Evolutionary conservation across 768 basidiomycete species (phyloP).

Genomic region (Epithele typhae): DNA sequence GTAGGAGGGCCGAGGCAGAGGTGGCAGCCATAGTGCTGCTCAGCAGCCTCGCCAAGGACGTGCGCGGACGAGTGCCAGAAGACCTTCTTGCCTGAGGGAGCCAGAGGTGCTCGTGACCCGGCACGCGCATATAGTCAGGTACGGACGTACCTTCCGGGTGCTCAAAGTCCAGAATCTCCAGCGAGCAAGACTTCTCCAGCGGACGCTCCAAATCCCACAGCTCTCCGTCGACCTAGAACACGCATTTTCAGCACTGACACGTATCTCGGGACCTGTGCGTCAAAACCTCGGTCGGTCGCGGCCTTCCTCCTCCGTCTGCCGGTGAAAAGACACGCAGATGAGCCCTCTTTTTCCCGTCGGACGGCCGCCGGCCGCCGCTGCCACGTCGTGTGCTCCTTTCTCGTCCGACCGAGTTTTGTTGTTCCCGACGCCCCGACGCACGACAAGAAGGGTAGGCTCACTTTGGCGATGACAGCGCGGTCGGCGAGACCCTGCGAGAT

Average conservation of each 20-base stretch:
- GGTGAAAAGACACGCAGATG: no score
- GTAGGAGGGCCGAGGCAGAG: constrained; percentile 96
- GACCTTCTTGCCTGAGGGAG: constrained; percentile 71
- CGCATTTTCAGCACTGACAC: no score
- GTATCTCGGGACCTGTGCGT: no score
- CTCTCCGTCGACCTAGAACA: constrained; percentile 65
- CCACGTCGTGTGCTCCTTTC: no score
- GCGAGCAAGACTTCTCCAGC: constrained; percentile 75
- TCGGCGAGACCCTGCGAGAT: constrained; percentile 87
- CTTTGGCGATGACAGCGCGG: constrained; percentile 90
- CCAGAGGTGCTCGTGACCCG: background rate
- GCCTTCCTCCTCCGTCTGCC: no score
- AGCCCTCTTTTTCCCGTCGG: no score
- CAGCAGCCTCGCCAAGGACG: constrained; percentile 93
- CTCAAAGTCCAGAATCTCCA: constrained; percentile 91
- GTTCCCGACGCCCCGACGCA: no score
- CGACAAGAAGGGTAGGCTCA: constrained; percentile 24
- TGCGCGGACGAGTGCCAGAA: constrained; percentile 99
- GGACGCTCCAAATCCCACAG: constrained; percentile 97
- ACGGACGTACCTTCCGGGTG: constrained; percentile 68
- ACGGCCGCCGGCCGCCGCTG: no score
- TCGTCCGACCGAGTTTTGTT: no score
- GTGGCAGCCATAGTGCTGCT: constrained; percentile 95
- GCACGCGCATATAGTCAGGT: background rate
- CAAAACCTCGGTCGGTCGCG: no score